Conservation (phyloP, 108 stramenopile genomes). For the Skeletonema marinoi region DNA sequence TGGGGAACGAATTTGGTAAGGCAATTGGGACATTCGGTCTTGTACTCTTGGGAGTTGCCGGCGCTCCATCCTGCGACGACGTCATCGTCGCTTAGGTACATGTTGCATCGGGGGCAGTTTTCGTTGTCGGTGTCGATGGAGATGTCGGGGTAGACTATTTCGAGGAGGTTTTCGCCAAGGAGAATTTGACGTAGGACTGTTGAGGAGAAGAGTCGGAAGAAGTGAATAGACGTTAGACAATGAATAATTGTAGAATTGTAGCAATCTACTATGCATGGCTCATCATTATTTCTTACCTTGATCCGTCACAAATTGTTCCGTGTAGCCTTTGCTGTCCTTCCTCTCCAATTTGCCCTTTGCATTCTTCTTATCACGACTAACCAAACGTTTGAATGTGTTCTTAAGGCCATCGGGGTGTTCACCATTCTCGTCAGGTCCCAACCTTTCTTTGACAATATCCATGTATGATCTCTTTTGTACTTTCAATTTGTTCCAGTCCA, state of each 20-base stretch:
- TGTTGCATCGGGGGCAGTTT: constrained; percentile 77
- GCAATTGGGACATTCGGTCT: constrained; percentile 73
- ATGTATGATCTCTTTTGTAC: constrained; percentile 63
- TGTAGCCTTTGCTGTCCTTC: constrained; percentile 56
- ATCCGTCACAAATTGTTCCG: constrained; percentile 71
- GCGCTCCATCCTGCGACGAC: constrained; percentile 74
- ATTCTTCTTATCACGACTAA: constrained; percentile 17
- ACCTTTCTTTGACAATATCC: constrained; percentile 55
- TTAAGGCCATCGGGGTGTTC: constrained; percentile 49
- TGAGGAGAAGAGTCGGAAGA: constrained; percentile 74
- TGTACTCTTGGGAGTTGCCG: constrained; percentile 71
- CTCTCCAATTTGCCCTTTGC: constrained; percentile 4
- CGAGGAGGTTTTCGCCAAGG: constrained; percentile 77
- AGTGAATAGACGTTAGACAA: constrained; percentile 50
- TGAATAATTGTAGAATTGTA: constrained; percentile 21
- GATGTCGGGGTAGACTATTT: constrained; percentile 74
- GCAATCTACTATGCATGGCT: background rate
- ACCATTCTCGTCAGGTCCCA: constrained; percentile 53
- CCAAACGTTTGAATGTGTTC: constrained; percentile 45
- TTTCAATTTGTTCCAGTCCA: constrained; percentile 88
- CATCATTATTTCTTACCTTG: constrained; percentile 43
- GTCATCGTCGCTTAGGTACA: constrained; percentile 57
- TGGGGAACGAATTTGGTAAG: constrained; percentile 78
- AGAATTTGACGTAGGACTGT: constrained; percentile 59
- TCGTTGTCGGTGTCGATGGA: constrained; percentile 71